Evolutionary conservation across 345 rosid genomes (phyloP).

Genomic region (Eucalyptus marginata): DNA sequence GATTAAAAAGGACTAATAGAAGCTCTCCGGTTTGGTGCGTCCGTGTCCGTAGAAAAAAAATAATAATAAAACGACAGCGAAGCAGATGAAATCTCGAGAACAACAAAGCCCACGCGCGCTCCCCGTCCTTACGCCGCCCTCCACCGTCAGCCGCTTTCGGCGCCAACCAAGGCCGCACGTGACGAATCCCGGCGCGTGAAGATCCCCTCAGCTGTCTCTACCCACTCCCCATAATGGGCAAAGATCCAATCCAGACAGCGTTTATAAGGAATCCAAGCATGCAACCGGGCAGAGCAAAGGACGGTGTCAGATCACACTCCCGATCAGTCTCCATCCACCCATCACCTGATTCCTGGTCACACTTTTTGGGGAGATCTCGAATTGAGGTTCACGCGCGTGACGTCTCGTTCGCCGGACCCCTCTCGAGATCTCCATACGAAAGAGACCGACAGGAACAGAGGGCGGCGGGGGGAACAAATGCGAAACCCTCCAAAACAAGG

Average conservation of each 20-base stretch:
- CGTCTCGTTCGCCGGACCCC: background rate
- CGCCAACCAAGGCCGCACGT: background rate
- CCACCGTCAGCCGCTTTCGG: background rate
- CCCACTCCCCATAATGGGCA: background rate
- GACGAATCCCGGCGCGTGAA: background rate
- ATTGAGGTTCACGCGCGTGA: background rate
- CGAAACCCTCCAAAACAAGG: background rate
- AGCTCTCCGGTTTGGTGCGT: background rate
- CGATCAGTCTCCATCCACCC: background rate
- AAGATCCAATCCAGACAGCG: background rate
- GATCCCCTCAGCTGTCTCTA: background rate
- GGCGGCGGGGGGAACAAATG: background rate
- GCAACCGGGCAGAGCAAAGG: background rate
- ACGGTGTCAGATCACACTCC: background rate
- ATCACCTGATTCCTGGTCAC: background rate
- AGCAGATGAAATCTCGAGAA: background rate
- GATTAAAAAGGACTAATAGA: background rate
- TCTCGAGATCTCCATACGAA: background rate
- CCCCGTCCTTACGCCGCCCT: background rate
- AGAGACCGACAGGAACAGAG: background rate
- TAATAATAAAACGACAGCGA: background rate
- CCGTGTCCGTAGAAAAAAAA: rapidly evolving
- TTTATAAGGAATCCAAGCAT: background rate
- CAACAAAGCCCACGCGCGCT: background rate
- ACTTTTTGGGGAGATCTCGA: background rate